These are phyloP conservation scores for Nadsonia commutata DNA, from an alignment of 1,139 yeast genomes.

Conservation along the genomic window DNA sequence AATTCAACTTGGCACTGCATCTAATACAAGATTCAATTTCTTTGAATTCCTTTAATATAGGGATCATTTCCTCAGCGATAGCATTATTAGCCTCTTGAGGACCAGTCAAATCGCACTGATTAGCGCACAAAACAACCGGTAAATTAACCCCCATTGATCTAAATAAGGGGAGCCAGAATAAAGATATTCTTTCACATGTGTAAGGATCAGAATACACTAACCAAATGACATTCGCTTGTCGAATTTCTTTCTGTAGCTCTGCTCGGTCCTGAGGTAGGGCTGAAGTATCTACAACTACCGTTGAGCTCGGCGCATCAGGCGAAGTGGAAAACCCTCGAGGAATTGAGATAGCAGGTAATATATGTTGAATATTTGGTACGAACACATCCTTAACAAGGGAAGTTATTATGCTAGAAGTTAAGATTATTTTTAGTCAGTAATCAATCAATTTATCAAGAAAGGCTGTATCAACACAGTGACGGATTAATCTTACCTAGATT, in stretches of 20 bases:
- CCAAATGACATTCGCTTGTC: slow-evolving; percentile 85
- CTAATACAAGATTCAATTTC: slow-evolving; percentile 87
- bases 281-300: slow-evolving; percentile 67
- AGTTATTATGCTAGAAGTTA: slow-evolving; percentile 50
- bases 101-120: slow-evolving; percentile 45
- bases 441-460: background rate
- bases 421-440: too few relatives aligned
- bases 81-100: slow-evolving; percentile 9
- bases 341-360: slow-evolving; percentile 71
- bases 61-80: slow-evolving; percentile 64
- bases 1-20: slow-evolving; percentile 66
- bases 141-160: slow-evolving; percentile 80
- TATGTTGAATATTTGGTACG: slow-evolving; percentile 58
- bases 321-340: slow-evolving; percentile 49
- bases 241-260: slow-evolving; percentile 53
- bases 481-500: slow-evolving; percentile 31
- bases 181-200: slow-evolving; percentile 77
- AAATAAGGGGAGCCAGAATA: slow-evolving; percentile 90
- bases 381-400: slow-evolving; percentile 68
- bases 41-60: slow-evolving; percentile 76
- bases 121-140: slow-evolving; percentile 85
- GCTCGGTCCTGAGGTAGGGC: slow-evolving; percentile 41
- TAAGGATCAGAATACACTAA: slow-evolving; percentile 85
- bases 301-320: slow-evolving; percentile 44
- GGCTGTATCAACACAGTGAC: too few relatives aligned